Base-by-base conservation (phyloP, 2,329 filamentous ascomycete genomes). In the Coniochaeta prunicola region DNA sequence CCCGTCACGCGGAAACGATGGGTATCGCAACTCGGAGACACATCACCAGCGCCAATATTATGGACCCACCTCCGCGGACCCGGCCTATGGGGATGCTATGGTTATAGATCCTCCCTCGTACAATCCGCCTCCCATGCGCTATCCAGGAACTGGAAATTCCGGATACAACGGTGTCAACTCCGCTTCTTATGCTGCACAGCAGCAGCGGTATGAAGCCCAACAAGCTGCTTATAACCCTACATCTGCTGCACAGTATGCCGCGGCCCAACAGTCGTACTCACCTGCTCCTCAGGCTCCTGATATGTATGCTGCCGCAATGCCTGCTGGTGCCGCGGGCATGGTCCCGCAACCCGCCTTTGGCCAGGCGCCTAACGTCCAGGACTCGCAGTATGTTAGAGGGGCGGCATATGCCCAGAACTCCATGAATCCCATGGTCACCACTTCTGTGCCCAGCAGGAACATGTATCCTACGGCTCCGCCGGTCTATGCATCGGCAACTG, bases 1-100 rank as follows among this genome's bases (percentile, higher is more conserved):
- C 62, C 58, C 65, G 60, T 40, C 60, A 57, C 62, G 65, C 75
- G 81, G 72, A 80, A 62, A 63, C 59, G 62, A 61, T 57, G 63
- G 66, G 56, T 68, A 66, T 64, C 64, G 59, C 61, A 57, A 63
- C 19, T 68, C 66, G 66, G 66, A 66, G 54, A 65, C 64, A 40
- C 58, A 57, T 57, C 61, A 64, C 45, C 61, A 61, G 36, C 61
- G 62, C 50, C 62, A 65, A 33, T 38, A 45, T 24, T 56, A 59
- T 40, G 58, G 58, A 36, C 58, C 58, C 24, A 42, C 57, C 17
- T 53, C 57, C 17, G 34, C 31, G 36, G 57, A 55, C 24, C 45
- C 42, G 36, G 36, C 57, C 34, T 58, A 58, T 28, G 38, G 36
- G 13, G 58, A 59, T 59, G 36, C 58, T 38, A 59, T 59, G 58